A percentile compares a stretch with the other conserved stretches of the same genome.
These are phyloP conservation scores for Colletotrichum salicis DNA, from an alignment of 2,329 filamentous ascomycete genomes.

Conservation along the genomic window DNA sequence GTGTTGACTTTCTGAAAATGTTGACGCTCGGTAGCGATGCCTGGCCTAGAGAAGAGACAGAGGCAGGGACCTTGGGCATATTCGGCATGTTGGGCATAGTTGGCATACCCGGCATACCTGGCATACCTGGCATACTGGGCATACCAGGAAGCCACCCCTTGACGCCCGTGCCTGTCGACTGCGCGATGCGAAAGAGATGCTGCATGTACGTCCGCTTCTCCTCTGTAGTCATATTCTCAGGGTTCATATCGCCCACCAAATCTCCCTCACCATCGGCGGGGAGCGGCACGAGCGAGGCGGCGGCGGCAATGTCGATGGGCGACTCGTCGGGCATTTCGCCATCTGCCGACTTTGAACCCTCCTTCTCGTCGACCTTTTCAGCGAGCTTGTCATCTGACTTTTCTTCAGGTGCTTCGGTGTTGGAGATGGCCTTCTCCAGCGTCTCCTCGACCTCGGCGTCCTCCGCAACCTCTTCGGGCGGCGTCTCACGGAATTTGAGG, in stretches of 20 bases:
- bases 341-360: conserved; percentile 13
- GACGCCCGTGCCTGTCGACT: conserved; percentile 58
- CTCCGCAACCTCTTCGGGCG: conserved; percentile 48
- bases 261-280: conserved; percentile 54
- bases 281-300: conserved; percentile 60
- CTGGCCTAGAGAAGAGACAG: conserved; percentile 44
- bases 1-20: conserved; percentile 43
- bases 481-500: conserved; percentile 53
- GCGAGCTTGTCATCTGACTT: conserved; percentile 26
- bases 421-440: conserved; percentile 42
- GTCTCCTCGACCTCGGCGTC: conserved; percentile 45
- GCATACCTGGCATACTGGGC: conserved; percentile 48
- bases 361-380: conserved; percentile 35
- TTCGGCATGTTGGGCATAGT: conserved; percentile 45
- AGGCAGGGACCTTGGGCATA: conserved; percentile 42
- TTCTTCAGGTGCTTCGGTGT: conserved; percentile 39
- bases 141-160: conserved; percentile 61
- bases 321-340: conserved; percentile 51
- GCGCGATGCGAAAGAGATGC: conserved; percentile 60
- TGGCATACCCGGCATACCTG: conserved; percentile 48
- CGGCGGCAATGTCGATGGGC: conserved; percentile 64
- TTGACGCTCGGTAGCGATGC: conserved; percentile 46
- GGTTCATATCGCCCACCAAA: conserved; percentile 43
- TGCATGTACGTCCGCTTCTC: conserved; percentile 57
- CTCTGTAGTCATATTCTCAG: conserved; percentile 48